Conservation (phyloP, 2,329 filamentous ascomycete genomes). For the Xylaria sp. region DNA sequence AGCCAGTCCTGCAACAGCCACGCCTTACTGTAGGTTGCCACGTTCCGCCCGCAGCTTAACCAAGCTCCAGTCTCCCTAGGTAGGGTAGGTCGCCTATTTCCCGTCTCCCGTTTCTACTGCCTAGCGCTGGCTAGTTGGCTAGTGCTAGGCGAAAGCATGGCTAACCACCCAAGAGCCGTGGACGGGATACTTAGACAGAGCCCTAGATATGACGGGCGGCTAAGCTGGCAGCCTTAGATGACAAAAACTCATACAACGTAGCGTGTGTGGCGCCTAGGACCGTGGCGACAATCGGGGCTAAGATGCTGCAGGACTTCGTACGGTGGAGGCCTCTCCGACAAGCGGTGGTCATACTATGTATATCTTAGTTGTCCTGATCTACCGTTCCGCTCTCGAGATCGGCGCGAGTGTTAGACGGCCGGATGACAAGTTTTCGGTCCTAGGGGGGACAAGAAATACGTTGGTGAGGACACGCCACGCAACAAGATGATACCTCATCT, state of each 20-base stretch:
- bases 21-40: slow-evolving; percentile 1
- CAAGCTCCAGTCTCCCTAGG: too few species aligned
- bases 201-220: background rate
- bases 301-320: slow-evolving; percentile 4
- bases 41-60: slow-evolving; percentile 7
- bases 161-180: background rate
- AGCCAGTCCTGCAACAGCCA: background rate
- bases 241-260: background rate
- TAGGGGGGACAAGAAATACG: too few species aligned
- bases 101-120: background rate
- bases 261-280: background rate
- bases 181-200: background rate
- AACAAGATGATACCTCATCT: too few species aligned
- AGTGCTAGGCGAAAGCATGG: background rate
- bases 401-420: too few species aligned
- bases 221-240: background rate
- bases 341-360: background rate
- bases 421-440: too few species aligned
- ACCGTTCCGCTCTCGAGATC: too few species aligned
- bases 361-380: too few species aligned
- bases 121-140: background rate
- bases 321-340: background rate
- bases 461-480: too few species aligned
- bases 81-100: too few species aligned
- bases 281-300: background rate